A percentile compares a stretch with the other conserved stretches of the same genome.
phyloP scores from a whole-genome alignment of 495 filamentous ascomycete genomes.

The Glutinoglossum americanum region DNA sequence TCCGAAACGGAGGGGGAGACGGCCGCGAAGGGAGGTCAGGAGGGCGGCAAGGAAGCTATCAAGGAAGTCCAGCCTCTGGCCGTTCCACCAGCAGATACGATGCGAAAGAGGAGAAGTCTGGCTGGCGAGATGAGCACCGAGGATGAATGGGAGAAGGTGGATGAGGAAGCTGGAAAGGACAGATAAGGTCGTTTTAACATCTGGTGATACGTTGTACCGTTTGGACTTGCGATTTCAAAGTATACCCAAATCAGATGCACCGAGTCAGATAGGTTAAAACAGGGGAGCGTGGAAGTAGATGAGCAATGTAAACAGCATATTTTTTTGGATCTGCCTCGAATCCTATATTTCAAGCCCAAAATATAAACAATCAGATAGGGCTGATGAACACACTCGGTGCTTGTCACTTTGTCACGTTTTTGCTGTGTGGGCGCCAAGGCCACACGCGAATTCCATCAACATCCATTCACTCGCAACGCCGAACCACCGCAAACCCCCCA shows the following conservation, averaged over 20 bases:
- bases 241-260: not conserved
- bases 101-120: conserved; percentile 4
- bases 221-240: not conserved
- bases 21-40: conserved; percentile 7
- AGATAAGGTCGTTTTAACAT: not conserved
- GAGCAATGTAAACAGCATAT: not conserved
- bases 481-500: too few relatives aligned
- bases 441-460: not conserved
- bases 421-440: too few relatives aligned
- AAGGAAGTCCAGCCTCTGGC: conserved; percentile 4
- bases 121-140: conserved; percentile 7
- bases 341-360: not conserved
- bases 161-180: conserved; percentile 14
- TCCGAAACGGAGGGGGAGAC: conserved; percentile 32
- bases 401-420: too few relatives aligned
- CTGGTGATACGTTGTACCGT: not conserved
- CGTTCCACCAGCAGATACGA: not conserved
- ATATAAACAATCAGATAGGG: not conserved
- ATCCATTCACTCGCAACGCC: too few relatives aligned
- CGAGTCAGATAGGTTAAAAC: not conserved
- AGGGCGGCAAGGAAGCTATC: conserved; percentile 18
- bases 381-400: not conserved
- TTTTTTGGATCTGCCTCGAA: not conserved
- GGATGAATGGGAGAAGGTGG: conserved; percentile 12
- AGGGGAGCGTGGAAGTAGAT: not conserved